phyloP scores from a whole-genome alignment of 495 filamentous ascomycete genomes.

The Massariosphaeria phaeospora region DNA sequence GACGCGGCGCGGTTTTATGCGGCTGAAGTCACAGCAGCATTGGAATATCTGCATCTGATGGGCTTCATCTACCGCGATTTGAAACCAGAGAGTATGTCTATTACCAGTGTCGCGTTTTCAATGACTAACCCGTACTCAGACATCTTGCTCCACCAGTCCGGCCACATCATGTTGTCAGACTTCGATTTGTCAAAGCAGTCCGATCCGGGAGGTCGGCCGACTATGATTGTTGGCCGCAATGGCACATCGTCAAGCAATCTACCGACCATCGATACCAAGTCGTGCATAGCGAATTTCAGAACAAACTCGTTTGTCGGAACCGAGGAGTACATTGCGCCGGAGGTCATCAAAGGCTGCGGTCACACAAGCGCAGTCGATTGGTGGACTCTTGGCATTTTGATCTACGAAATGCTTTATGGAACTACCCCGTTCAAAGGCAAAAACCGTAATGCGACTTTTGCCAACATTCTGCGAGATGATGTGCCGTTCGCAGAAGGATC shows the following conservation, averaged over 20 bases:
- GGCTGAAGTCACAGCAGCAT: constrained; percentile 92
- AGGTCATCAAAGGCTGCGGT: constrained; percentile 97
- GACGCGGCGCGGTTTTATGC: constrained; percentile 97
- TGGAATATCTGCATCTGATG: constrained; percentile 98
- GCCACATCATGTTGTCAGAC: constrained; percentile 99
- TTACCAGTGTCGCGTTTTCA: not conserved
- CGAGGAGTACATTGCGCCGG: constrained; percentile 96
- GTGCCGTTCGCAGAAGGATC: constrained; percentile 88
- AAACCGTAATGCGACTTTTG: constrained; percentile 96
- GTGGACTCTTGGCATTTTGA: constrained; percentile 96
- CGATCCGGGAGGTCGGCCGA: constrained; percentile 89
- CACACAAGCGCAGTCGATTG: constrained; percentile 98
- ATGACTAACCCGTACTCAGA: constrained; percentile 53
- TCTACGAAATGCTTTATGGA: constrained; percentile 99
- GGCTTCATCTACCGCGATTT: constrained; percentile 98
- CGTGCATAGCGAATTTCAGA: constrained; percentile 95
- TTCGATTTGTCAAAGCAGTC: constrained; percentile 98
- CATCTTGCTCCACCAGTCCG: constrained; percentile 94
- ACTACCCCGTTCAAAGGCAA: constrained; percentile 99
- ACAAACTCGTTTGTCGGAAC: constrained; percentile 98
- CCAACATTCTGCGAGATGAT: constrained; percentile 92
- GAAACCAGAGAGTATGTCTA: constrained; percentile 89
- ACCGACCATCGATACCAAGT: constrained; percentile 95
- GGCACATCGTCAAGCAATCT: constrained; percentile 75
- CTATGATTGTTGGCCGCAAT: constrained; percentile 88